A percentile compares a stretch with the other conserved stretches of the same genome.
Conservation (phyloP, 1,284 basidiomycete species). For the Polyporus tsugae region DNA sequence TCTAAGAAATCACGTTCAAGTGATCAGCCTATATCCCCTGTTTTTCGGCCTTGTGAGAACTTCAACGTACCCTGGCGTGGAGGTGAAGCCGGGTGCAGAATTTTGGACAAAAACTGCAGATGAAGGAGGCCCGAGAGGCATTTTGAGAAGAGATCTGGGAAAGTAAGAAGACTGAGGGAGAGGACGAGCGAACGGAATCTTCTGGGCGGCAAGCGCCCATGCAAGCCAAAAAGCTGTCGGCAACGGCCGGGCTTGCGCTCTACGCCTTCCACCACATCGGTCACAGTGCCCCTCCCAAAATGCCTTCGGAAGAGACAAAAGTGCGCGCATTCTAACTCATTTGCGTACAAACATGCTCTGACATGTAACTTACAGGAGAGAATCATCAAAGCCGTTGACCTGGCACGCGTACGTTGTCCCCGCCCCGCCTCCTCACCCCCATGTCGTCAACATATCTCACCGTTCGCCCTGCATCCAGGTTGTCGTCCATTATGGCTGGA, state of each 20-base stretch:
- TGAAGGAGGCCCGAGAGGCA: constrained; percentile 73
- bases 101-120: constrained; percentile 75
- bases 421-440: neutral
- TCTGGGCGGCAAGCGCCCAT: constrained; percentile 32
- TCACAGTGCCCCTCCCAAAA: constrained; percentile 47
- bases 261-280: constrained; percentile 38
- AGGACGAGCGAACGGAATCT: constrained; percentile 24
- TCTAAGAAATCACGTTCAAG: constrained; percentile 43
- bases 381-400: constrained; percentile 79
- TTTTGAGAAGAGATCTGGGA: constrained; percentile 45
- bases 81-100: constrained; percentile 43
- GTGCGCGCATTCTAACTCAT: constrained; percentile 45
- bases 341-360: constrained; percentile 2
- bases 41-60: neutral
- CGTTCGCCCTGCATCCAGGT: constrained; percentile 58
- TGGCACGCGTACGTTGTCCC: constrained; percentile 72
- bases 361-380: constrained; percentile 62
- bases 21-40: neutral
- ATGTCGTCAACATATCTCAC: constrained; percentile 16
- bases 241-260: constrained; percentile 39
- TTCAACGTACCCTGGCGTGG: constrained; percentile 44
- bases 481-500: constrained; percentile 91
- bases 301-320: constrained; percentile 89
- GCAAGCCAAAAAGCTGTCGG: constrained; percentile 45
- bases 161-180: constrained; percentile 15